Evolutionary conservation across 768 basidiomycete genomes (phyloP), one percentile per base, ranked within the genome.

Genomic region (Epithele typhae): DNA sequence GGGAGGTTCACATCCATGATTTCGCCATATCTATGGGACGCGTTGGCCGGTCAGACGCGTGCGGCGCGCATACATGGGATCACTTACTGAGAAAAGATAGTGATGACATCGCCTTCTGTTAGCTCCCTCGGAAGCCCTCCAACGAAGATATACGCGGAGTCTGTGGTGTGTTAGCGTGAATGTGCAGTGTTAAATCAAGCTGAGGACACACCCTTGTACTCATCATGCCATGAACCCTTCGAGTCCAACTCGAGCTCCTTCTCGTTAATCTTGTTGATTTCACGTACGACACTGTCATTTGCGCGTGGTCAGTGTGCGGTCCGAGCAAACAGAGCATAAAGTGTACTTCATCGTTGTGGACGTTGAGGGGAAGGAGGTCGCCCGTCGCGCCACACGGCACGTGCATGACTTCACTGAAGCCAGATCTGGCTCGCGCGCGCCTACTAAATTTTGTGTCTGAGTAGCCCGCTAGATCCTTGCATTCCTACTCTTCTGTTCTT

Each of bases 41-140:
- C 11, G 21, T 18, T 35, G 25, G 37, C 21, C 21, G n/a, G n/a
- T n/a, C n/a, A n/a, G n/a, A n/a, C n/a, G n/a, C n/a, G n/a, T n/a
- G n/a, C n/a, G 32, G 37, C 39, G 37, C 41, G 14, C 33, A 35
- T 21, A 23, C 5, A 19, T 22, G 25, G 48, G 34, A 37, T 25
- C 23, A 11, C 90, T 65, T 59, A 96, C 93, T 99, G 96, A 15
- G 95, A 98, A 69, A 97, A 95, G 48, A 98, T 92, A 14, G 92
- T 82, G 55, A 98, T 87, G 15, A 99, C 91, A 62, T 99, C 96
- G 46, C 96, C 96, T 68, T 99, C 96, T 3, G 96, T 96, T 39
- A 98, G 72, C 55, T 93, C 92, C 57, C 75, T 80, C 52, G 85
- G 76, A 24, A 99, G 76, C 17, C 95, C 94, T 35, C 96, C 94